Evolutionary conservation across 2,329 filamentous ascomycete species (phyloP), one percentile per base, ranked within the genome.

Genomic region (Aspergillus versicolor): DNA sequence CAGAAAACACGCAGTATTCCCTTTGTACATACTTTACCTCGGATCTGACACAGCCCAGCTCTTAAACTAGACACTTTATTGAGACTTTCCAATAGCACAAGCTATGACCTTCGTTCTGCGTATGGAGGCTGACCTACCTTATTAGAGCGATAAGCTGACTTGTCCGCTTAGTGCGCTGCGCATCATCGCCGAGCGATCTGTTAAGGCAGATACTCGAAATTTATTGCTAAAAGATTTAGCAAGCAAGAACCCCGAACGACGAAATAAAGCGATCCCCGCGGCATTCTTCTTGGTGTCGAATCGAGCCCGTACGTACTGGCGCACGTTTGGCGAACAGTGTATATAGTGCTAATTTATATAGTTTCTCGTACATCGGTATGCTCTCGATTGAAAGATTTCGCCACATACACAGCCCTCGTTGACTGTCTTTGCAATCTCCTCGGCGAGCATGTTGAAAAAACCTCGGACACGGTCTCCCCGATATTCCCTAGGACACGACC

Each of bases 31-130:
- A 13, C 3, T 44, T 22, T 22, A 12, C n/a, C 3, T 5, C 21
- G 24, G 9, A 46, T 51, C 62, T 74, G 49, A 73, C 40, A n/a
- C 9, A 3, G 12, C 17, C 3, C 57, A 79, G 77, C 88, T 2
- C 78, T 92, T 42, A 83, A 86, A 57, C 68, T 86, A 11, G 79
- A 82, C 42, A 92, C 89, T 0, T 78, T 92, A 9, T 79, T 86
- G 51, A 88, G 85, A 61, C 80, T 92, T 4, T 77, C 89, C 12
- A 79, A 82, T 51, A 89, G 89, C 70, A 88, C 88, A 59, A 93
- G 87, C 71, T 87, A 84, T 66, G 83, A 88, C 19, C 88, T 92
- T 61, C 81, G 87, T 62, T 87, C 90, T 59, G 87, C 88, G 56
- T 84, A 87, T 11, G 80, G 81, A 60, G 83, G 82, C 27, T 24